A percentile compares a stretch with the other conserved stretches of the same genome.
Conservation (phyloP, 495 filamentous ascomycete genomes). For the Neurospora discreta region DNA sequence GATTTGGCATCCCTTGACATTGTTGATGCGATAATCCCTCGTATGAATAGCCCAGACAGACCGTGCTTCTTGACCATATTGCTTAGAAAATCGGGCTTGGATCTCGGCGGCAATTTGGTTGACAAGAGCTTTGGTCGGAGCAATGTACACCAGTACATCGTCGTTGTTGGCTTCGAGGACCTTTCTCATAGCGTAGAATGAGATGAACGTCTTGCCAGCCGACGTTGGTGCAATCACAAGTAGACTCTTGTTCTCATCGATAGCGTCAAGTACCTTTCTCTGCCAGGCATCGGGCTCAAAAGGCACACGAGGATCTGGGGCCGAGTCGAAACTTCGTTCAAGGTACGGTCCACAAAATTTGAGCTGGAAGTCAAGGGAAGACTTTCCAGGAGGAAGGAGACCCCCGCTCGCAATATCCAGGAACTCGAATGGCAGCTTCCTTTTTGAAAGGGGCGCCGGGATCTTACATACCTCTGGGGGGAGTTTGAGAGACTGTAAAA, state of each 20-base stretch:
- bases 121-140: slow-evolving; percentile 71
- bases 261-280: slow-evolving; percentile 56
- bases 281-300: slow-evolving; percentile 74
- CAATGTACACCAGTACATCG: slow-evolving; percentile 63
- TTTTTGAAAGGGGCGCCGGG: not conserved
- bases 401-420: not conserved
- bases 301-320: slow-evolving; percentile 49
- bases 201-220: slow-evolving; percentile 48
- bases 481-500: slow-evolving; percentile 1
- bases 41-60: slow-evolving; percentile 75
- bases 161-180: slow-evolving; percentile 54
- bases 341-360: slow-evolving; percentile 59
- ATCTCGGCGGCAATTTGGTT: slow-evolving; percentile 77
- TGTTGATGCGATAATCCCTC: slow-evolving; percentile 60
- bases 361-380: slow-evolving; percentile 50
- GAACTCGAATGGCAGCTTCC: slow-evolving; percentile 5
- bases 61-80: slow-evolving; percentile 41
- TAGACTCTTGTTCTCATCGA: slow-evolving; percentile 55
- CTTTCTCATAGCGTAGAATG: slow-evolving; percentile 73
- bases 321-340: slow-evolving; percentile 59
- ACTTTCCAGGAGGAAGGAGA: not conserved
- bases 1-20: slow-evolving; percentile 58
- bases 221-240: slow-evolving; percentile 72
- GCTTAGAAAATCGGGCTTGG: slow-evolving; percentile 51
- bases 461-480: not conserved